phyloP scores from a whole-genome alignment of 2,329 filamentous ascomycete species.

The Ophiostoma australiae region DNA sequence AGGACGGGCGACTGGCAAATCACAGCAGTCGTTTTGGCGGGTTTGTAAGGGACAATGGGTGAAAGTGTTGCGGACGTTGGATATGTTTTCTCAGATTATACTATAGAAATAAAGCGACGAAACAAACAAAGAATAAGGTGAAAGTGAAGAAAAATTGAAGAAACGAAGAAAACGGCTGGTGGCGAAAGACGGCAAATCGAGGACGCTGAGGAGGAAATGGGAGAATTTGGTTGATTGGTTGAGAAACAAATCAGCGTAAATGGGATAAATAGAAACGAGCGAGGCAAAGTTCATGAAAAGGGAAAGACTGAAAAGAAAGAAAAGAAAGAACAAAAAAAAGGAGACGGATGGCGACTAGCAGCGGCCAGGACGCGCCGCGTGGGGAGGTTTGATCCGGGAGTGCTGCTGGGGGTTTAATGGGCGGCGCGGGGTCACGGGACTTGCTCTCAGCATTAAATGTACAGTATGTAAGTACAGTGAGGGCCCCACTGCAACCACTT shows the following conservation, averaged over 20 bases:
- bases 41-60: neutral
- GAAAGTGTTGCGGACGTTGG: neutral
- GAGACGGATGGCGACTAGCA: neutral
- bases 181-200: neutral
- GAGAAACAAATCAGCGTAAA: neutral
- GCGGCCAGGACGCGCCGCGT: slow-evolving; percentile 24
- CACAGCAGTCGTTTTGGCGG: neutral
- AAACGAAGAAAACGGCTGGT: neutral
- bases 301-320: slow-evolving; percentile 1
- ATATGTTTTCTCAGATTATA: neutral
- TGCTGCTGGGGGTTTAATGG: slow-evolving; percentile 15
- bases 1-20: neutral
- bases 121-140: neutral
- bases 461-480: neutral
- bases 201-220: neutral
- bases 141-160: neutral
- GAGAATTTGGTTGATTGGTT: neutral
- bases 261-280: neutral
- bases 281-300: neutral
- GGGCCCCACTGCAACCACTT: slow-evolving; percentile 13
- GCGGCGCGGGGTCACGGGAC: slow-evolving; percentile 27
- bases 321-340: slow-evolving; percentile 1
- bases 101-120: neutral
- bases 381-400: neutral
- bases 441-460: neutral